These are phyloP conservation scores for Trichomonascaceae sp. DNA, from an alignment of 1,139 yeast genomes.

Conservation along the genomic window DNA sequence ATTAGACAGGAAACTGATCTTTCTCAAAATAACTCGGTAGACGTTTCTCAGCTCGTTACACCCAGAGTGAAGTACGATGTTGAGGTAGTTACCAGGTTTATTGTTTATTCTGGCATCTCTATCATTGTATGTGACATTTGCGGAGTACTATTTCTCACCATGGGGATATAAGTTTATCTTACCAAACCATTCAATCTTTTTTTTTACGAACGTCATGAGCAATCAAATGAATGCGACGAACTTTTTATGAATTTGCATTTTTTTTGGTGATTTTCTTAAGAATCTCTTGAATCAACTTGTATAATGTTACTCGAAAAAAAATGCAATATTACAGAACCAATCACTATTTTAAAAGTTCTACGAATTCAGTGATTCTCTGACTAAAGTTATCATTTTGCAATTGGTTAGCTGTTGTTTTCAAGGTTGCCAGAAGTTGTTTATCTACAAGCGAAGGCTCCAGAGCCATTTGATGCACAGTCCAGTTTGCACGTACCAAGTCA, in stretches of 20 bases:
- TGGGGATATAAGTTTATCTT: constrained; percentile 15
- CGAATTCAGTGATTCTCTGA: background rate
- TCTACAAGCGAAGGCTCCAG: background rate
- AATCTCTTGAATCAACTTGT: background rate
- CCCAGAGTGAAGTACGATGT: constrained; percentile 57
- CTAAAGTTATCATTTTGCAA: background rate
- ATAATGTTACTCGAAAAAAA: background rate
- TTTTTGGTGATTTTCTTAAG: background rate
- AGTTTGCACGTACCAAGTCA: constrained; percentile 20
- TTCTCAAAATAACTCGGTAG: constrained; percentile 20
- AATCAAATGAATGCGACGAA: background rate
- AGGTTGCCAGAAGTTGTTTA: constrained; percentile 1
- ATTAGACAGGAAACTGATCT: constrained; percentile 10
- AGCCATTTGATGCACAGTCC: constrained; percentile 18
- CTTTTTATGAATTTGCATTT: background rate
- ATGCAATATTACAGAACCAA: background rate
- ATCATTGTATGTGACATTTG: constrained; percentile 24
- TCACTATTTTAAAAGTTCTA: background rate
- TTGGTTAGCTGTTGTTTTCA: constrained; percentile 1
- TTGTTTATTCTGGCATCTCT: constrained; percentile 72
- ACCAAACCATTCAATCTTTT: background rate
- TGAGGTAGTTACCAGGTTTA: constrained; percentile 63
- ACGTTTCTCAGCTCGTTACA: constrained; percentile 34
- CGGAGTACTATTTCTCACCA: constrained; percentile 18
- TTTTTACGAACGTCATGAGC: background rate